These are phyloP conservation scores for Porpolomopsis calyptriformis DNA, from an alignment of 768 basidiomycete species.

Conservation along the genomic window DNA sequence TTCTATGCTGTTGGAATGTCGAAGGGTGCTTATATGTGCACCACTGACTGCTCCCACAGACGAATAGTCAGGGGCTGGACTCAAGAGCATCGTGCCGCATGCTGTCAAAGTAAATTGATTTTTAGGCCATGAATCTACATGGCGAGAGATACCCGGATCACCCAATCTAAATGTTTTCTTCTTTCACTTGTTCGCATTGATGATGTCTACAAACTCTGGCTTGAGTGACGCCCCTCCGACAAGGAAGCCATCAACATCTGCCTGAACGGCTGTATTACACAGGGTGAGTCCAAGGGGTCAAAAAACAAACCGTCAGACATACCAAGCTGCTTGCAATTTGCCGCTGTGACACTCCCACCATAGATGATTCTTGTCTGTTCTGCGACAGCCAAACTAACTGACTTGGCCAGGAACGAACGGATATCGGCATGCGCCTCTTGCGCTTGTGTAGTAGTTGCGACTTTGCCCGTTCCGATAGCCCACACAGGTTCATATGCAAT, in stretches of 20 bases:
- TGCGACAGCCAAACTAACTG: constrained; percentile 61
- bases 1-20: no score
- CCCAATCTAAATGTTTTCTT: no score
- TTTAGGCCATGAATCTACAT: no score
- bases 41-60: no score
- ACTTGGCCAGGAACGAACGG: constrained; percentile 57
- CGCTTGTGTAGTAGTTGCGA: constrained; percentile 85
- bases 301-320: no score
- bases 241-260: constrained; percentile 94
- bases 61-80: no score
- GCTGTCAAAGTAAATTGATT: no score
- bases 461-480: constrained; percentile 98
- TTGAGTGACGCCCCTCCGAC: constrained; percentile 97
- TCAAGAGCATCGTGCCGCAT: no score
- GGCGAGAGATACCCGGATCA: no score
- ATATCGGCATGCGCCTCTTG: constrained; percentile 85
- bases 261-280: constrained; percentile 59
- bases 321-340: constrained; percentile 84
- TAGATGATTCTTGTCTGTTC: constrained; percentile 80
- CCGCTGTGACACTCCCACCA: constrained; percentile 87
- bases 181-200: constrained; percentile 62
- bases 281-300: no score
- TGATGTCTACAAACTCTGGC: constrained; percentile 89
- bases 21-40: no score
- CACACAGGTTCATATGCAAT: constrained; percentile 97